Percentiles rank a stretch among this genome's conserved stretches.
phyloP scores from a whole-genome alignment of 345 rosid species.

The Populus euphratica region DNA sequence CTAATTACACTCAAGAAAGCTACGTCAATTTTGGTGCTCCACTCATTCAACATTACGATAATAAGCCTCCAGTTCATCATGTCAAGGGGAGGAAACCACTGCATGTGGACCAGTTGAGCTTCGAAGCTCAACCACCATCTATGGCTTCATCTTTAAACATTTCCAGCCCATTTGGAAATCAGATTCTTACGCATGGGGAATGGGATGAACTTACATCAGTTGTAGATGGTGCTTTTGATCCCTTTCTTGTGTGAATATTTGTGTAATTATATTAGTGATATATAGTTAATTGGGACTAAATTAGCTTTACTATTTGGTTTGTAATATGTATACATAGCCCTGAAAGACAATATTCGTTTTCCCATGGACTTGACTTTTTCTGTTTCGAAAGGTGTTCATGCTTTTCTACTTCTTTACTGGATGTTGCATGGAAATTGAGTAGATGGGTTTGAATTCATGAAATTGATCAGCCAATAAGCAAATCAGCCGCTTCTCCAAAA shows the following conservation, averaged over 20 bases:
- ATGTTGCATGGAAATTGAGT: background rate
- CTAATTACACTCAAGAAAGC: conserved; percentile 24
- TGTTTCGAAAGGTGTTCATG: background rate
- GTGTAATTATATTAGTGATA: background rate
- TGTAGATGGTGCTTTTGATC: conserved; percentile 56
- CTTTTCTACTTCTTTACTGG: background rate
- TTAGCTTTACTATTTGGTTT: background rate
- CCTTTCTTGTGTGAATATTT: conserved; percentile 29
- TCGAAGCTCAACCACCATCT: conserved; percentile 21
- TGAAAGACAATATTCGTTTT: background rate
- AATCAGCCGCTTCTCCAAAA: no score
- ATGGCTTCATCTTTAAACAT: conserved; percentile 37
- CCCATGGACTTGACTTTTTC: background rate
- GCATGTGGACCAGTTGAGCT: conserved; percentile 1
- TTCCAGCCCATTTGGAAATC: conserved; percentile 26
- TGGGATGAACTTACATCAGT: conserved; percentile 81
- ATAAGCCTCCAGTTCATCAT: conserved; percentile 22
- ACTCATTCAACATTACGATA: conserved; percentile 14
- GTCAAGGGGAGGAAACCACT: conserved; percentile 18
- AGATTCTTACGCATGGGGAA: conserved; percentile 33
- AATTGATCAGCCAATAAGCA: no score
- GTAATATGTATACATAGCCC: background rate
- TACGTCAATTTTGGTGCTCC: conserved; percentile 50
- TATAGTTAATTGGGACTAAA: background rate
- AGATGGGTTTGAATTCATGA: background rate